Conservation (phyloP, 805 yeast species). For the Lipomyces sp. region DNA sequence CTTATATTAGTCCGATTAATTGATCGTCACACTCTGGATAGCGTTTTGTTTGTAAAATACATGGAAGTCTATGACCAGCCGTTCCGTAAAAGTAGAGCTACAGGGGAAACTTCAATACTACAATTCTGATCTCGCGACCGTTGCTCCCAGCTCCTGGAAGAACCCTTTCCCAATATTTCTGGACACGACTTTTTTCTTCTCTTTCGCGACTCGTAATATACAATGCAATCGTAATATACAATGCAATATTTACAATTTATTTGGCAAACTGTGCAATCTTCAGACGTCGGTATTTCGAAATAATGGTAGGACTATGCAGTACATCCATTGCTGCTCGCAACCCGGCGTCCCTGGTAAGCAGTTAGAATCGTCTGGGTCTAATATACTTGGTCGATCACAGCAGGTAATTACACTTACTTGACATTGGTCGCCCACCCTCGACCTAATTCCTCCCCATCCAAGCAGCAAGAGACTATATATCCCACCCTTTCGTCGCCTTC, state of each 20-base stretch:
- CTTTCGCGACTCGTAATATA: neutral
- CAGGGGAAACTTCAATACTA: too few species aligned
- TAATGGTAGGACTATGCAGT: constrained; percentile 57
- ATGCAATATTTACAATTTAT: neutral
- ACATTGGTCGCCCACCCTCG: constrained; percentile 69
- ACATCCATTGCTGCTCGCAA: constrained; percentile 84
- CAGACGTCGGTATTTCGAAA: constrained; percentile 59
- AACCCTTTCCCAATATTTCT: neutral
- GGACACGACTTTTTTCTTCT: neutral
- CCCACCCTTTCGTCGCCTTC: constrained; percentile 55
- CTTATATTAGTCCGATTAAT: neutral
- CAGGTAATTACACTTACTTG: constrained; percentile 45
- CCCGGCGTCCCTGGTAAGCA: constrained; percentile 62
- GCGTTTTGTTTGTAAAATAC: neutral
- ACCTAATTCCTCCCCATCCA: constrained; percentile 70
- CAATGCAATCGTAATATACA: constrained; percentile 8
- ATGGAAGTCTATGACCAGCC: neutral
- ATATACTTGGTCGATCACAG: neutral
- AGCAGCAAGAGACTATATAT: constrained; percentile 66
- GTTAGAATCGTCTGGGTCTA: neutral
- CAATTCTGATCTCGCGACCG: too few species aligned
- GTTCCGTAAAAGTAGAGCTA: neutral
- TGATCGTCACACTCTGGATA: neutral
- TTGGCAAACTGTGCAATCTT: constrained; percentile 14
- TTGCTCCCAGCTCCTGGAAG: neutral